Evolutionary conservation across 305 asterid species (phyloP), one percentile per base, ranked within the genome.

Genomic region (Plantago rigida): DNA sequence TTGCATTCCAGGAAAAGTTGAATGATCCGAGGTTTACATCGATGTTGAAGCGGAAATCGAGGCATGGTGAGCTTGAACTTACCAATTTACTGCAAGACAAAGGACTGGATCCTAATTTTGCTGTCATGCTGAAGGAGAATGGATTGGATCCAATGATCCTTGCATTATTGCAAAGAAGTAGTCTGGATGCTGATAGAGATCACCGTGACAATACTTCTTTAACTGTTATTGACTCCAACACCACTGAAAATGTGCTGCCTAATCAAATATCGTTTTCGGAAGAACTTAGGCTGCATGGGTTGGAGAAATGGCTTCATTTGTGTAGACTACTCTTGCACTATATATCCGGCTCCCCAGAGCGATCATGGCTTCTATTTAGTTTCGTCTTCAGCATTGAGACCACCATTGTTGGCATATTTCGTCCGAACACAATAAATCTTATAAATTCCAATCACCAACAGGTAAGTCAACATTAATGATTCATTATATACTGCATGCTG

Each of bases 151-250:
- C 99, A 62, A 93, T 73, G 87, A 93, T 93, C 77, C 97, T 93
- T 76, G 99, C 99, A 1, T 81, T 93, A 72, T 86, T 93, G 73
- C 97, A 93, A 73, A 79, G 99, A 74, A 93, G 97, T 77, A 93
- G 99, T 73, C 79, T 93, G 86, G 99, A 93, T 77, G 99, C 96
- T 15, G 99, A 92, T 85, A 84, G 99, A 75, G 99, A 93, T 74
- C 94, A 87, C 72, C 80, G 84, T 52, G 97, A 93, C 79, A 81
- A 87, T 73, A 78, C 89, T 39, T 81, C 84, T 74, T 64, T 72
- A 67, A 81, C 83, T 45, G 66, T 75, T 62, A 66, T 73, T 68
- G 95, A 87, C 69, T 67, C 90, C 15, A 85, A 81, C 73, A 79
- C 81, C 53, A 84, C 77, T 69, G 87, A 81, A 71, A 84, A 81